phyloP scores from a whole-genome alignment of 2,329 filamentous ascomycete species.

The Cordyceps cateniannulata region DNA sequence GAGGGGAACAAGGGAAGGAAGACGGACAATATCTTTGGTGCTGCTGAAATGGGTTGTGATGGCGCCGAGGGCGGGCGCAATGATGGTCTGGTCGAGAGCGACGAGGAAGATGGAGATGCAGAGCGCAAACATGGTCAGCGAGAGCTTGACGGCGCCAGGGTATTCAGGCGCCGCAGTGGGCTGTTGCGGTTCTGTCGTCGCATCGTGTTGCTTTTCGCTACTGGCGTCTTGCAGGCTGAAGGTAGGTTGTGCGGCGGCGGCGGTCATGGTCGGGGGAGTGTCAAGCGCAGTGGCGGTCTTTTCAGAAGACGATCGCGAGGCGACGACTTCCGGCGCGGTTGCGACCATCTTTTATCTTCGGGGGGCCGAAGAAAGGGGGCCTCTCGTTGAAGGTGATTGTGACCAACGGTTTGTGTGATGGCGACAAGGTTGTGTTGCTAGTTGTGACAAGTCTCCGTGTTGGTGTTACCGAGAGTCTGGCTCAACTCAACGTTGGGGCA shows the following conservation, averaged over 20 bases:
- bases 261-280: constrained; percentile 1
- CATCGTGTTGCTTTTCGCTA: constrained; percentile 4
- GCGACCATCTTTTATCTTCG: neutral
- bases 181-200: neutral
- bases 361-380: too few species aligned
- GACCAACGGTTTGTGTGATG: too few species aligned
- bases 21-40: constrained; percentile 38
- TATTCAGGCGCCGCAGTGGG: constrained; percentile 22
- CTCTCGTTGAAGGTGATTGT: too few species aligned
- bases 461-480: too few species aligned
- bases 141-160: constrained; percentile 32
- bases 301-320: neutral
- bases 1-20: constrained; percentile 17
- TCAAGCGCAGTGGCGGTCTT: constrained; percentile 2
- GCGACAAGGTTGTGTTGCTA: too few species aligned
- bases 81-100: constrained; percentile 46
- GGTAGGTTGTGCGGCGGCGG: neutral
- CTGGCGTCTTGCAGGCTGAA: neutral
- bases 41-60: constrained; percentile 40
- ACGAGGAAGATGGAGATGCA: constrained; percentile 43
- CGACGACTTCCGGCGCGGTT: neutral
- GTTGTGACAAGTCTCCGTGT: too few species aligned
- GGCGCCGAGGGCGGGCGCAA: constrained; percentile 45
- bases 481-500: too few species aligned
- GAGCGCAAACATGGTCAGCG: constrained; percentile 37